Base-by-base conservation (phyloP, 768 basidiomycete genomes). In the Boletus speciosus region DNA sequence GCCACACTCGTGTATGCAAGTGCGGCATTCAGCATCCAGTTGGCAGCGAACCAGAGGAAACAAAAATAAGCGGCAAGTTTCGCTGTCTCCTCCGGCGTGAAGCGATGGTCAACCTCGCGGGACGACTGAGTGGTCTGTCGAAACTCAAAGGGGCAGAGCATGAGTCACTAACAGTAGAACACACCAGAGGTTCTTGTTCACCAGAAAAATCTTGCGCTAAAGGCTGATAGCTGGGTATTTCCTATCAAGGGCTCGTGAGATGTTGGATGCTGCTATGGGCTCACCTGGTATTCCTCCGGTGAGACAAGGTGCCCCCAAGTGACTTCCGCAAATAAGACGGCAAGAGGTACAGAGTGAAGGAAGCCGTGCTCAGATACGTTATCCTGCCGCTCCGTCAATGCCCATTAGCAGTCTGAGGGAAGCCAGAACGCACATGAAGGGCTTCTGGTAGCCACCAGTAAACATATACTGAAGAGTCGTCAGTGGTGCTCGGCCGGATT, bases 1-100 rank as follows among this genome's bases (percentile, higher is more conserved):
- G 92, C 91, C n/a, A 98, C 95, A 62, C 86, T 93, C 2, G 96
- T 98, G 66, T 86, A 89, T 31, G 82, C 85, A 42, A 98, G 77
- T 19, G 89, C 78, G 1, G 85, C 86, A 66, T 95, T 97, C 31
- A 96, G 74, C 11, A 84, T 70, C 92, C 94, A 98, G 65, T 98
- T 98, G 12, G 96, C 96, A 36, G 85, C 75, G 64, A 99, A 97
- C 93, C 95, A 99, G 35, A 96, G 74, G 54, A 90, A 78, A 68
- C 88, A 93, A 71, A 98, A 98, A 47, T 78, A 71, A 6, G 82
- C 74, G 5, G 96, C 92, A 12, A 99, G 77, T 37, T 79, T 71
- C 7, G 86, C 85, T 0, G 97, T 98, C 72, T 97, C 85, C 42
- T 66, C 66, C 4, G 71, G 71, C 2, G 85, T 85, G 34, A 94